Percentiles rank a stretch among this genome's conserved stretches.
Conservation (phyloP, 2,329 filamentous ascomycete species). For the Epichloe gansuensis region DNA sequence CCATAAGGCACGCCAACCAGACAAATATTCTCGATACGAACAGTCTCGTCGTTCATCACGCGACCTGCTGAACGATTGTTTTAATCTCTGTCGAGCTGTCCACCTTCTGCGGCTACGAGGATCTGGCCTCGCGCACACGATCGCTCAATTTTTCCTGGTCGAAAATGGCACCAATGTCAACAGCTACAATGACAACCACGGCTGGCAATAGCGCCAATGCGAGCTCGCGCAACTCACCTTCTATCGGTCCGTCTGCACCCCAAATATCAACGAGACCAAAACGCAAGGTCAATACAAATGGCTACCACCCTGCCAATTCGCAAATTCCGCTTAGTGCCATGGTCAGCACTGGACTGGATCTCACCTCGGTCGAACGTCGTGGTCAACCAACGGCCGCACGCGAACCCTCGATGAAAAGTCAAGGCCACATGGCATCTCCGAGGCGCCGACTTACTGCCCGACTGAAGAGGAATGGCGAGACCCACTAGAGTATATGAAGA, state of each 20-base stretch:
- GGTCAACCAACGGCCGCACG: constrained; percentile 67
- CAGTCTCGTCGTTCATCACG: constrained; percentile 1
- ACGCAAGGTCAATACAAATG: constrained; percentile 40
- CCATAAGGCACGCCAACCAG: constrained; percentile 7
- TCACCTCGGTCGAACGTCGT: constrained; percentile 83
- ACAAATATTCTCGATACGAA: background rate
- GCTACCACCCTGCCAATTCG: constrained; percentile 38
- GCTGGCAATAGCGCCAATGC: constrained; percentile 32
- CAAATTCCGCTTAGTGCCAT: constrained; percentile 43
- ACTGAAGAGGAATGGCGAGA: constrained; percentile 92
- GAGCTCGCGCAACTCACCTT: constrained; percentile 41
- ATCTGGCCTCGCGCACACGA: background rate
- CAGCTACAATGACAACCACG: constrained; percentile 23
- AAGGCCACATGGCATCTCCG: constrained; percentile 72
- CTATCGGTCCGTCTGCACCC: constrained; percentile 24
- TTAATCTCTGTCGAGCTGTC: background rate
- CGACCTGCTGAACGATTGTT: background rate
- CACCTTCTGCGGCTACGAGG: background rate
- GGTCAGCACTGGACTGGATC: constrained; percentile 56
- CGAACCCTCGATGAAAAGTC: constrained; percentile 66
- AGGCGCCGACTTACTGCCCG: constrained; percentile 82
- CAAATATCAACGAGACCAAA: constrained; percentile 34
- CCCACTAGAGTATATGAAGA: constrained; percentile 84
- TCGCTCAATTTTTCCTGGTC: constrained; percentile 7
- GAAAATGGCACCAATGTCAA: constrained; percentile 30